Evolutionary conservation across 257 asterid genomes (phyloP).

Genomic region (Dorcoceras hygrometricum): DNA sequence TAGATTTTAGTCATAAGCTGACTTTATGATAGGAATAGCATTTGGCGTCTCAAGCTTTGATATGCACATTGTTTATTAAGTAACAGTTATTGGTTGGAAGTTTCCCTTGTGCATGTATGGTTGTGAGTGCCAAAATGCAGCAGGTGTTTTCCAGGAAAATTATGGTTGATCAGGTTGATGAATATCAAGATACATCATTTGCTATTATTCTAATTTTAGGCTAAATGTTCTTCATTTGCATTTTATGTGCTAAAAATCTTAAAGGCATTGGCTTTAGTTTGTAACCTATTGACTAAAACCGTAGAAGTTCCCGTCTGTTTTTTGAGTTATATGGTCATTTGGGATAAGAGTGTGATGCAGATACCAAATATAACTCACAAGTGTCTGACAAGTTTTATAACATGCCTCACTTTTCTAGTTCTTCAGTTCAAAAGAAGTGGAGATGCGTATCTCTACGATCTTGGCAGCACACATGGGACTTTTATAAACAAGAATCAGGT

Average conservation of each 20-base stretch:
- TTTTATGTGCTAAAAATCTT: conserved; percentile 10
- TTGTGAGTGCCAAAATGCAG: background rate
- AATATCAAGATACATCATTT: background rate
- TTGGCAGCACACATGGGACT: conserved; percentile 95
- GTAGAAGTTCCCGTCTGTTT: conserved; percentile 4
- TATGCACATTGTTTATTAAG: background rate
- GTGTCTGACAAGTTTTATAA: conserved; percentile 8
- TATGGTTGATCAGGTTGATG: conserved; percentile 1
- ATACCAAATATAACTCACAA: conserved; percentile 6
- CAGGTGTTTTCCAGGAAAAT: background rate
- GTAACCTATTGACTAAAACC: background rate
- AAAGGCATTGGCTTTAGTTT: conserved; percentile 1
- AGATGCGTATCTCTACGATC: conserved; percentile 76
- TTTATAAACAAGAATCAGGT: conserved; percentile 89
- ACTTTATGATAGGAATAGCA: background rate
- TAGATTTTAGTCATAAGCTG: background rate
- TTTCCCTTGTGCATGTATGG: conserved; percentile 7
- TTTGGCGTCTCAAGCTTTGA: conserved; percentile 5
- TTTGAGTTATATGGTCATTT: conserved; percentile 7
- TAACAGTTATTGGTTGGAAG: background rate
- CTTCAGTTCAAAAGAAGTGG: conserved; percentile 83
- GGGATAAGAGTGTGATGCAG: conserved; percentile 16
- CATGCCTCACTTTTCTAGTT: conserved; percentile 48
- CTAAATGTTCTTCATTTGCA: background rate
- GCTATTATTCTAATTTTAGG: conserved; percentile 1